phyloP scores from a whole-genome alignment of 495 filamentous ascomycete species.

The Xylaria palmicola region DNA sequence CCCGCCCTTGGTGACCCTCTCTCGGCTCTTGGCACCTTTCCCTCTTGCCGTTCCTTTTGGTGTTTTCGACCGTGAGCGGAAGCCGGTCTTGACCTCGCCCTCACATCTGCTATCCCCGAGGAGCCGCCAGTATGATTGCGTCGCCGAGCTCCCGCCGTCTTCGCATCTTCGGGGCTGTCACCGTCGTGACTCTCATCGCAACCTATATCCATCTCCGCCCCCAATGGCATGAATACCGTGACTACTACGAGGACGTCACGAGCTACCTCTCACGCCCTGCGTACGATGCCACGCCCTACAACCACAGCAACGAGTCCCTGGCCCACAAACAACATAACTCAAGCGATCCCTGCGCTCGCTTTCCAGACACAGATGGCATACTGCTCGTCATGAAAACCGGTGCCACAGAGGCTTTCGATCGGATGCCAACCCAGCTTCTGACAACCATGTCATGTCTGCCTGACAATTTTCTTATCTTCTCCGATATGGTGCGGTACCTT shows the following conservation, averaged over 20 bases:
- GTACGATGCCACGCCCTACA: slow-evolving; percentile 32
- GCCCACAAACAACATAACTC: slow-evolving; percentile 29
- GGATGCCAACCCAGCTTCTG: slow-evolving; percentile 49
- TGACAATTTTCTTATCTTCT: slow-evolving; percentile 50
- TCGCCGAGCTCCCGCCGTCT: slow-evolving; percentile 27
- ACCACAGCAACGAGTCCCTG: slow-evolving; percentile 23
- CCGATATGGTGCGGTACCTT: slow-evolving; percentile 37
- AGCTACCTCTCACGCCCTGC: slow-evolving; percentile 24
- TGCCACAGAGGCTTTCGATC: slow-evolving; percentile 47
- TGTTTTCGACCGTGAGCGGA: neutral
- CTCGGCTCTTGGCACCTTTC: neutral
- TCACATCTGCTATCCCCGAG: neutral
- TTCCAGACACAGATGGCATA: slow-evolving; percentile 29
- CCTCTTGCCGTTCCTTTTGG: neutral
- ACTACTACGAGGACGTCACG: slow-evolving; percentile 29
- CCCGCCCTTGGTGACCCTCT: neutral
- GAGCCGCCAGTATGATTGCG: slow-evolving; percentile 23
- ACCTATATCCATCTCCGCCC: slow-evolving; percentile 23
- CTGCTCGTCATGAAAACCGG: slow-evolving; percentile 51
- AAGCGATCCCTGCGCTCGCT: slow-evolving; percentile 27
- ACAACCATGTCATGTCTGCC: slow-evolving; percentile 43
- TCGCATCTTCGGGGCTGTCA: slow-evolving; percentile 20
- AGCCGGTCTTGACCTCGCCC: neutral
- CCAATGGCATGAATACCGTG: slow-evolving; percentile 28
- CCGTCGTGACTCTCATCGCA: slow-evolving; percentile 20